Evolutionary conservation across 1,284 basidiomycete species (phyloP), one percentile per base, ranked within the genome.

Genomic region (Leccinum huronense): DNA sequence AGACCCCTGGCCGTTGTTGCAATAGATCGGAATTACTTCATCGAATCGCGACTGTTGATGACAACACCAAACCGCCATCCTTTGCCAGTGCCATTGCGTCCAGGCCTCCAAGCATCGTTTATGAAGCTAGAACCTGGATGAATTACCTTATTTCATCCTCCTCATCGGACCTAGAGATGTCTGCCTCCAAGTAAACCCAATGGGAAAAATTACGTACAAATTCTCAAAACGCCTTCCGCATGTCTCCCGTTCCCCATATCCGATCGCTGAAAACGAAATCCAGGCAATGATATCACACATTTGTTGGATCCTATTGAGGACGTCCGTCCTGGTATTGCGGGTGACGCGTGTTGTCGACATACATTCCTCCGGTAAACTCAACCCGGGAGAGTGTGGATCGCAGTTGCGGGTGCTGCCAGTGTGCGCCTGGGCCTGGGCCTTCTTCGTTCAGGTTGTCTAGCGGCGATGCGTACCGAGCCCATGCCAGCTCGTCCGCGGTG

Each of bases 401-500:
- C 80, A 75, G 3, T 67, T 71, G 23, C 75, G 71, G 45, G 72
- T 76, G 42, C 65, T 27, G n/a, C n/a, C n/a, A n/a, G n/a, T n/a
- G 53, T 8, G 19, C 45, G n/a, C 45, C 10, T 23, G 19, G 11
- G 45, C 19, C n/a, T 8, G 9, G n/a, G n/a, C 40, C 19, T 13
- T 48, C 23, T 48, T 48, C 45, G 10, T 48, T 45, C 42, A 72
- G 3, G 66, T 62, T 58, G 65, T 64, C 31, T 57, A 67, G 1
- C 68, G 70, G 27, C 57, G 68, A 36, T 7, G 84, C 78, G 67
- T 85, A 88, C 7, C 80, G 80, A 1, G 80, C 78, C 91, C 90
- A 93, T 11, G 84, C 70, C 33, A 93, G 60, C 70, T 86, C 85
- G 71, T 94, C 93, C 2, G 90, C 90, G 2, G 88, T 88, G 36